These are phyloP conservation scores for Penicillium sp. DNA, from an alignment of 2,329 filamentous ascomycete genomes.

Conservation along the genomic window DNA sequence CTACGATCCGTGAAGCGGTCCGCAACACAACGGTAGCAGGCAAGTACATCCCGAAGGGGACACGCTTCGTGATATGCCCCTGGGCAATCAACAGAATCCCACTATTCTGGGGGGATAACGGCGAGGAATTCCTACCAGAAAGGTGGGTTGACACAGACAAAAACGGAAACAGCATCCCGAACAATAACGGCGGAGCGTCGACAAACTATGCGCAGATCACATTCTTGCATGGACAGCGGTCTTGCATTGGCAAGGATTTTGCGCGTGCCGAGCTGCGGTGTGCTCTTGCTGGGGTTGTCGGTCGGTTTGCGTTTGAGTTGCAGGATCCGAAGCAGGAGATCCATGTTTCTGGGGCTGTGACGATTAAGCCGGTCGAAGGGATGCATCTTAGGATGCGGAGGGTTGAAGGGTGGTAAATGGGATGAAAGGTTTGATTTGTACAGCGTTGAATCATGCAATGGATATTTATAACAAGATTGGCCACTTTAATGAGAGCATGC, in stretches of 20 bases:
- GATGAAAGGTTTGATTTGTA: neutral
- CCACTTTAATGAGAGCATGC: no score
- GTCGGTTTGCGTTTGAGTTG: slow-evolving; percentile 36
- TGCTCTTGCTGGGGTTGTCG: slow-evolving; percentile 39
- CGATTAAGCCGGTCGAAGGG: slow-evolving; percentile 40
- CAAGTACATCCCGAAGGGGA: slow-evolving; percentile 64
- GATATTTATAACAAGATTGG: no score
- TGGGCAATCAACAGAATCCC: slow-evolving; percentile 68
- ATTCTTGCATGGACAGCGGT: slow-evolving; percentile 39
- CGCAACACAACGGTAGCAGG: slow-evolving; percentile 56
- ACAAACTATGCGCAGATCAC: slow-evolving; percentile 41
- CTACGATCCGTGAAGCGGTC: slow-evolving; percentile 40
- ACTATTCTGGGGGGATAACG: slow-evolving; percentile 70
- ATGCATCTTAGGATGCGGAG: slow-evolving; percentile 36
- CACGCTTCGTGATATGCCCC: slow-evolving; percentile 62
- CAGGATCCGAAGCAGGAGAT: slow-evolving; percentile 36
- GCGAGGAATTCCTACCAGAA: slow-evolving; percentile 69
- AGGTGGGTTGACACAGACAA: slow-evolving; percentile 63
- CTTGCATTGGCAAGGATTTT: slow-evolving; percentile 44
- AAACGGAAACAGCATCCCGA: slow-evolving; percentile 49
- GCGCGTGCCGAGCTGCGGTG: slow-evolving; percentile 41
- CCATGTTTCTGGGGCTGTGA: slow-evolving; percentile 37
- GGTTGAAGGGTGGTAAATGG: slow-evolving; percentile 32
- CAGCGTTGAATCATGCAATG: no score
- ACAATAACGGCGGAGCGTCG: slow-evolving; percentile 50